Conservation (phyloP, 805 yeast species). For the Candida ipomoeae region DNA sequence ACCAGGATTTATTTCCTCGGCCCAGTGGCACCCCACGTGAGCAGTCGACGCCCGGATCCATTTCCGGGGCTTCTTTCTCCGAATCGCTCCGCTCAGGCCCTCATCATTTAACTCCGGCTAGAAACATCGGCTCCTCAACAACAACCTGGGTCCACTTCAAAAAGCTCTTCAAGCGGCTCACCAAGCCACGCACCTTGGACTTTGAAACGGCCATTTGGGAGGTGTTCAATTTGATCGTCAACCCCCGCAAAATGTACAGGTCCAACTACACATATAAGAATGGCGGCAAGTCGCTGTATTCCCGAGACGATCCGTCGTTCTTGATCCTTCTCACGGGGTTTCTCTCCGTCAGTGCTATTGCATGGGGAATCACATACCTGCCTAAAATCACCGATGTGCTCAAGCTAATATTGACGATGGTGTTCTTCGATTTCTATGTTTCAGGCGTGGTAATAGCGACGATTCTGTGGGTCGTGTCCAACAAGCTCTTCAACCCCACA, state of each 20-base stretch:
- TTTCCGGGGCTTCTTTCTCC: slow-evolving; percentile 23
- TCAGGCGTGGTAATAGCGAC: slow-evolving; percentile 70
- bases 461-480: slow-evolving; percentile 66
- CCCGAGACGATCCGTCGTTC: slow-evolving; percentile 91
- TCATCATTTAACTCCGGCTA: slow-evolving; percentile 14
- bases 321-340: slow-evolving; percentile 66
- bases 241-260: slow-evolving; percentile 79
- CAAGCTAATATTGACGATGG: slow-evolving; percentile 75
- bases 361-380: slow-evolving; percentile 85
- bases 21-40: slow-evolving; percentile 12
- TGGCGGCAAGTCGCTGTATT: slow-evolving; percentile 60
- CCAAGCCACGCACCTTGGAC: slow-evolving; percentile 78
- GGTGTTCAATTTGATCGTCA: slow-evolving; percentile 63
- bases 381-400: slow-evolving; percentile 58
- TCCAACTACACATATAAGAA: slow-evolving; percentile 75
- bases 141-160: slow-evolving; percentile 22
- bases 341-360: slow-evolving; percentile 69
- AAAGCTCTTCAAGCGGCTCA: slow-evolving; percentile 32
- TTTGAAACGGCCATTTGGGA: slow-evolving; percentile 95
- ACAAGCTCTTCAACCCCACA: slow-evolving; percentile 49
- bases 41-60: slow-evolving; percentile 16
- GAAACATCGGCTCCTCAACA: slow-evolving; percentile 9
- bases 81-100: slow-evolving; percentile 15
- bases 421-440: slow-evolving; percentile 72
- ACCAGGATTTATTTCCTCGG: slow-evolving; percentile 41